These are phyloP conservation scores for Populus tremula DNA, from an alignment of 345 rosid genomes.

Conservation along the genomic window DNA sequence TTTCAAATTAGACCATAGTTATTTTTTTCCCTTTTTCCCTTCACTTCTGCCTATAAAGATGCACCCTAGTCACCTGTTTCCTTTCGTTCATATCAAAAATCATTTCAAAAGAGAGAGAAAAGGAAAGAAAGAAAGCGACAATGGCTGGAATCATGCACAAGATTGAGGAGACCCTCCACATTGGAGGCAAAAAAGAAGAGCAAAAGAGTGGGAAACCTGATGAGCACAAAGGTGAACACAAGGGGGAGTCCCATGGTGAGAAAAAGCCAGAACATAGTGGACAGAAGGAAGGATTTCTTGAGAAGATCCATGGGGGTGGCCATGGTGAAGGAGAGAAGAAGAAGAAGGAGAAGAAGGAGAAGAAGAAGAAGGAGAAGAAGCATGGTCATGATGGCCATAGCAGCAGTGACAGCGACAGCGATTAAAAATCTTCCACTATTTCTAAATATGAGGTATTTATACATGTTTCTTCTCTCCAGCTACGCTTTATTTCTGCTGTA, in stretches of 20 bases:
- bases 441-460: not conserved
- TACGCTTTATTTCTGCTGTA: no score
- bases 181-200: slow-evolving; percentile 59
- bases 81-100: not conserved
- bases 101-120: not conserved
- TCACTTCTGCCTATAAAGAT: not conserved
- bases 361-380: slow-evolving; percentile 32
- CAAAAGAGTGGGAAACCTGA: not conserved
- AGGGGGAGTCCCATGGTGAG: not conserved
- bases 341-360: slow-evolving; percentile 50
- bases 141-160: slow-evolving; percentile 66
- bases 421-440: slow-evolving; percentile 23
- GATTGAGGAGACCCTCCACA: slow-evolving; percentile 61
- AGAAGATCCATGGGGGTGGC: slow-evolving; percentile 31
- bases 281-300: slow-evolving; percentile 48
- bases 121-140: not conserved
- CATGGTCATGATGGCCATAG: slow-evolving; percentile 54
- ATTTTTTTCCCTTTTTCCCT: not conserved
- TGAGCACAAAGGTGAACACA: slow-evolving; percentile 2
- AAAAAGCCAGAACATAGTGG: slow-evolving; percentile 8
- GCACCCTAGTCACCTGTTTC: not conserved
- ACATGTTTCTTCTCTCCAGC: not conserved
- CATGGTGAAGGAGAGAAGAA: slow-evolving; percentile 28
- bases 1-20: not conserved
- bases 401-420: slow-evolving; percentile 54